Base-by-base conservation (phyloP, 108 stramenopile species). In the Bacterosira constricta region DNA sequence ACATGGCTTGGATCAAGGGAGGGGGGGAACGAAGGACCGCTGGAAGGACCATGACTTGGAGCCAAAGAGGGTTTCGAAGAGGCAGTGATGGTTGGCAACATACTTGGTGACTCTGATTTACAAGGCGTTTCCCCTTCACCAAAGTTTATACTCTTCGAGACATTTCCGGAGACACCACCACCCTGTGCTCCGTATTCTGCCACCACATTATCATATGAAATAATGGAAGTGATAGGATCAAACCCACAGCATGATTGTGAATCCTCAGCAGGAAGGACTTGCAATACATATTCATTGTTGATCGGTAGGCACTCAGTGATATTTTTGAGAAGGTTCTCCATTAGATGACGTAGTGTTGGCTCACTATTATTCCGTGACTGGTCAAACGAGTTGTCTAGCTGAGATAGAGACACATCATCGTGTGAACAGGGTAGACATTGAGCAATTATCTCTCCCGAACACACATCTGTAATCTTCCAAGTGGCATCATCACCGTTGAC, bases 401-500 rank as follows among this genome's bases (percentile, higher is more conserved):
- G 1, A 18, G 26, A 13, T 23, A 35, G 18, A 6, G 10, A 11
- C n/a, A n/a, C n/a, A n/a, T n/a, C n/a, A n/a, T n/a, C n/a, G n/a
- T n/a, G n/a, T n/a, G n/a, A n/a, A 52, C 71, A 72, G 5, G 60
- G 60, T 30, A 58, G 25, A 49, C 73, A 74, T 31, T 46, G 46
- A 7, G 36, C n/a, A 35, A 74, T 49, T 7, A 74, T 42, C 4
- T 64, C 44, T 12, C 54, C 73, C 20, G 63, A 56, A 26, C 73
- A 74, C 39, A 55, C 53, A 26, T 74, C 63, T 26, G 36, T 41
- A 6, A 74, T 36, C 10, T 17, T 46, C 73, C 73, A 74, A 55
- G 62, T 47, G 27, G n/a, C n/a, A n/a, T n/a, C n/a, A n/a, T n/a
- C n/a, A n/a, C n/a, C n/a, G n/a, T n/a, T n/a, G n/a, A n/a, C n/a